Percentiles rank a stretch among this genome's conserved stretches.
Conservation (phyloP, 1,284 basidiomycete genomes). For the Ceratobasidium sp. region DNA sequence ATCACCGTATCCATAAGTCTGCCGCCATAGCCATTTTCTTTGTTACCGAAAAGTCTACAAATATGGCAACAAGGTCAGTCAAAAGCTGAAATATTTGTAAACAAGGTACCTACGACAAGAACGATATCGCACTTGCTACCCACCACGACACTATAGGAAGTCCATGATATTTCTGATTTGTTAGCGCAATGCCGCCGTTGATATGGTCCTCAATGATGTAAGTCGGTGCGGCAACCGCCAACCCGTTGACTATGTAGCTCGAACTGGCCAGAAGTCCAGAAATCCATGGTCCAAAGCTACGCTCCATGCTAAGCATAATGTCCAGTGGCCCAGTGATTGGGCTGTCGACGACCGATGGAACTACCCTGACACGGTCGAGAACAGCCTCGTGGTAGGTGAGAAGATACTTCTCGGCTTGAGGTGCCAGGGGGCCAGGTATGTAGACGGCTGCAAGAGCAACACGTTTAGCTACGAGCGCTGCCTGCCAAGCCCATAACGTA, state of each 20-base stretch:
- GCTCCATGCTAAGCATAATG: neutral
- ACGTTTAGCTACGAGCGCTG: neutral
- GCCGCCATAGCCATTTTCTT: slow-evolving; percentile 7
- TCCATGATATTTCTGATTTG: neutral
- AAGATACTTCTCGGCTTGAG: neutral
- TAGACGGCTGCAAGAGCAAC: neutral
- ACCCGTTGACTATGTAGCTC: slow-evolving; percentile 4
- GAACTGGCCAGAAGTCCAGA: neutral
- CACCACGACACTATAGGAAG: slow-evolving; percentile 30
- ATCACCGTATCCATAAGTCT: slow-evolving; percentile 2
- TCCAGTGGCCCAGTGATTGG: neutral
- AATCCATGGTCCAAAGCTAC: slow-evolving; percentile 22
- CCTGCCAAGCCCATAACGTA: neutral
- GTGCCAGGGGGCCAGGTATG: neutral
- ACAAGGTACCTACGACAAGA: slow-evolving; percentile 7
- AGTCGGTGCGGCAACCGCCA: neutral
- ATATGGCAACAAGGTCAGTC: neutral
- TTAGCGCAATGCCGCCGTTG: slow-evolving; percentile 20
- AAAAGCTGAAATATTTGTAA: neutral
- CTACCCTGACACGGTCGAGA: neutral
- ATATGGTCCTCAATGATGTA: slow-evolving; percentile 34
- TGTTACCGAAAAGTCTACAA: slow-evolving; percentile 5
- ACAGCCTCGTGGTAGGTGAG: neutral
- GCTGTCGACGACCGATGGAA: neutral
- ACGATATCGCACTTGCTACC: slow-evolving; percentile 6